Evolutionary conservation across 2,329 filamentous ascomycete species (phyloP).

Genomic region (Colletotrichum sp.): DNA sequence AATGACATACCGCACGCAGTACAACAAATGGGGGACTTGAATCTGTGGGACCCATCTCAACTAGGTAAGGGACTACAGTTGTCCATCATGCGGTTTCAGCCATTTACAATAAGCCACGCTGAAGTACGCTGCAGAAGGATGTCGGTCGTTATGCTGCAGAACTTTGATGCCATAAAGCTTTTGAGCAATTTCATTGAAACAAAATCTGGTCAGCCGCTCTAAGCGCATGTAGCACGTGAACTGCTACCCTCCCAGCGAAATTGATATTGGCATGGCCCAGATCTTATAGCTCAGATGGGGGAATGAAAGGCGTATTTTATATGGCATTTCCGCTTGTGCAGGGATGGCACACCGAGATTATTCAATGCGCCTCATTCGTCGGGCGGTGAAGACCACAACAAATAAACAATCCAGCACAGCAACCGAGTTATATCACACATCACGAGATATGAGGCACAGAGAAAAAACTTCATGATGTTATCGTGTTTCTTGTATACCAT

Average conservation of each 20-base stretch:
- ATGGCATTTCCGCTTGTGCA: not conserved
- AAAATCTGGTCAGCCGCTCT: not conserved
- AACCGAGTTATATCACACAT: not conserved
- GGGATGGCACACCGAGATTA: not conserved
- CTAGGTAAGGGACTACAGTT: not conserved
- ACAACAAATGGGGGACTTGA: not conserved
- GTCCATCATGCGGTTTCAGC: not conserved
- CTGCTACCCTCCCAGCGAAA: not conserved
- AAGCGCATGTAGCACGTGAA: not conserved
- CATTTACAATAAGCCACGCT: not conserved
- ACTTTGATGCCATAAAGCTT: not conserved
- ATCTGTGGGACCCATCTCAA: not conserved
- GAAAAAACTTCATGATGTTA: not conserved
- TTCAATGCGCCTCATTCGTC: not conserved
- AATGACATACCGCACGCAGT: not conserved
- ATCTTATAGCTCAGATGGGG: not conserved
- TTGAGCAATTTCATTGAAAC: not conserved
- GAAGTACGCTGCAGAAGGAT: not conserved
- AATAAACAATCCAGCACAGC: not conserved
- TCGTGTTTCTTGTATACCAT: constrained; percentile 2
- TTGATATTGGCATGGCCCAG: not conserved
- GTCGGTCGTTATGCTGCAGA: not conserved
- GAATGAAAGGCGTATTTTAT: not conserved
- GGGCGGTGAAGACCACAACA: not conserved
- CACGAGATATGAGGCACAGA: not conserved